Conservation (phyloP, 2,329 filamentous ascomycete genomes). For the Scortechinia acanthostroma region DNA sequence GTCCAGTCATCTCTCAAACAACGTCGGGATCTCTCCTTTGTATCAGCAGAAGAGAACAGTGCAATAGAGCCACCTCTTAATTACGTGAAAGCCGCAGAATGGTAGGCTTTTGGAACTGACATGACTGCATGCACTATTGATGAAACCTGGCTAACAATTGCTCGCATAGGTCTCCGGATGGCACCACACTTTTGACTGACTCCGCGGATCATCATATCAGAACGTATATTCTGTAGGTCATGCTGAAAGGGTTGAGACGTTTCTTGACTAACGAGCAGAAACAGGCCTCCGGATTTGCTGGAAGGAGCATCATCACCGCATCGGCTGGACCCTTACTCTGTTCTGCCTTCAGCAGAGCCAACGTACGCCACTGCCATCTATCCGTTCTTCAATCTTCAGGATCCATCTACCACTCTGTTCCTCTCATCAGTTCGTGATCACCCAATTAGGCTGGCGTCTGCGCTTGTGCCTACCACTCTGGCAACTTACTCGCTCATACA, state of each 20-base stretch:
- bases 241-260: too few relatives aligned
- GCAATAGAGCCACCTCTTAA: too few relatives aligned
- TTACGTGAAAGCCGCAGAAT: too few relatives aligned
- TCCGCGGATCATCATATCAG: not conserved
- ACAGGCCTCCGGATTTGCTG: not conserved
- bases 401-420: slow-evolving; percentile 36
- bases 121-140: too few relatives aligned
- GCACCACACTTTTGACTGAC: not conserved
- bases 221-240: not conserved
- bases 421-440: slow-evolving; percentile 42
- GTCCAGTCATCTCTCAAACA: too few relatives aligned
- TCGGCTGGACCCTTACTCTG: slow-evolving; percentile 32
- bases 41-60: too few relatives aligned
- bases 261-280: too few relatives aligned
- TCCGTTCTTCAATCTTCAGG: slow-evolving; percentile 41
- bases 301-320: not conserved
- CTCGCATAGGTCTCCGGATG: not conserved
- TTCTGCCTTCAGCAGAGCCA: slow-evolving; percentile 32
- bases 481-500: slow-evolving; percentile 46
- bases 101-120: too few relatives aligned
- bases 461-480: slow-evolving; percentile 33
- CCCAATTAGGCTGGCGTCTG: slow-evolving; percentile 47
- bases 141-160: too few relatives aligned
- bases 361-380: slow-evolving; percentile 44
- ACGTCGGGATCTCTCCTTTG: too few relatives aligned